Percentiles rank a stretch among this genome's conserved stretches.
Conservation (phyloP, 768 basidiomycete species). For the Mycena vulgaris region DNA sequence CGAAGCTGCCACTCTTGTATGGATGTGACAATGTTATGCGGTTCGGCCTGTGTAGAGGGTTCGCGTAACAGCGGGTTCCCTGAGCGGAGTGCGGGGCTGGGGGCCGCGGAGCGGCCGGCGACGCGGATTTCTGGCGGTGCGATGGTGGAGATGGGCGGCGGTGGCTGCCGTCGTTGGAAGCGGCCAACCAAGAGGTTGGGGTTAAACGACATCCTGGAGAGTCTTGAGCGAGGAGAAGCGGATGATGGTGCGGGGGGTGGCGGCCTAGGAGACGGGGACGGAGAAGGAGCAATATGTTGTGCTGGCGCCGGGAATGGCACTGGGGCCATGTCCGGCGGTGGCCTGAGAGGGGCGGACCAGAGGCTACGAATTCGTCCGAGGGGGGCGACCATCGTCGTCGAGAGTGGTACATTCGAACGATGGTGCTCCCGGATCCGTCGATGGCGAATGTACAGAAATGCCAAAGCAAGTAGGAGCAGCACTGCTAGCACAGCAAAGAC, state of each 20-base stretch:
- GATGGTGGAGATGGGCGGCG: constrained; percentile 24
- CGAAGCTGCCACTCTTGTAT: constrained; percentile 50
- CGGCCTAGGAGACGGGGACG: constrained; percentile 11
- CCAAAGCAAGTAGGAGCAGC: constrained; percentile 42
- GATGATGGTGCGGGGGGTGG: constrained; percentile 20
- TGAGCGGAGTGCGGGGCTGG: constrained; percentile 36
- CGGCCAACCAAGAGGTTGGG: constrained; percentile 46
- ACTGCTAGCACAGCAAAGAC: constrained; percentile 46
- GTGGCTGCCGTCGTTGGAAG: constrained; percentile 22
- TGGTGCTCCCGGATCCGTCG: constrained; percentile 41
- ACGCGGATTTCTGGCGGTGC: constrained; percentile 1
- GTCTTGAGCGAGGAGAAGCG: constrained; percentile 16
- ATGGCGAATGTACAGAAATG: constrained; percentile 37
- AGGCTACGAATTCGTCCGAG: constrained; percentile 10
- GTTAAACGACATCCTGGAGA: constrained; percentile 47
- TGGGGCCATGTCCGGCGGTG: constrained; percentile 37
- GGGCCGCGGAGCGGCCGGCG: constrained; percentile 30
- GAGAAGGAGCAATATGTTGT: constrained; percentile 1
- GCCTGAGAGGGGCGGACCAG: constrained; percentile 17
- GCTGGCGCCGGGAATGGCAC: constrained; percentile 32
- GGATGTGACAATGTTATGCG: constrained; percentile 39
- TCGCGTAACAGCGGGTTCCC: constrained; percentile 32
- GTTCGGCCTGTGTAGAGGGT: constrained; percentile 29
- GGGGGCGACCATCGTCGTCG: constrained; percentile 13
- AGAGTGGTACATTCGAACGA: constrained; percentile 32